phyloP scores from a whole-genome alignment of 129 eudicot genomes.

The Heracleum sosnowskyi region DNA sequence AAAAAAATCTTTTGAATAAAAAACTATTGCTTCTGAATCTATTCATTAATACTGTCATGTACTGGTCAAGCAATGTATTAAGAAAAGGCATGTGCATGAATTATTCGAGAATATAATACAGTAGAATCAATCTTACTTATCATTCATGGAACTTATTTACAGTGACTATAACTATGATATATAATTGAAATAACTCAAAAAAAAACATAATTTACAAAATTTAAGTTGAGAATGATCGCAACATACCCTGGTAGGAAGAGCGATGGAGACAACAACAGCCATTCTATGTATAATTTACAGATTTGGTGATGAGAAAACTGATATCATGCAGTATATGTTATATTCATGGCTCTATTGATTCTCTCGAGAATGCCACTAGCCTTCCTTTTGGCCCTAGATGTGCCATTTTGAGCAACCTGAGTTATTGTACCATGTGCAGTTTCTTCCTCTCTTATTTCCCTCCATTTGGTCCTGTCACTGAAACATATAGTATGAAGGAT shows the following conservation, averaged over 20 bases:
- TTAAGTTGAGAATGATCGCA: constrained; percentile 22
- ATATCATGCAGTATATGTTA: constrained; percentile 76
- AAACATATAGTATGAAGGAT: constrained; percentile 24
- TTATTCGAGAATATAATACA: constrained; percentile 14
- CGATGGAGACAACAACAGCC: constrained; percentile 4
- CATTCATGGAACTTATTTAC: too few species aligned
- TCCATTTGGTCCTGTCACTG: constrained; percentile 18
- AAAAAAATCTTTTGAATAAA: constrained; percentile 25
- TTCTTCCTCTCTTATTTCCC: constrained; percentile 25
- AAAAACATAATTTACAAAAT: constrained; percentile 45
- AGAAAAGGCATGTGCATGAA: constrained; percentile 30
- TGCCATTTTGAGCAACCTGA: constrained; percentile 21
- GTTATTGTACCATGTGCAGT: constrained; percentile 16
- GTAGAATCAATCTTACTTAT: constrained; percentile 11
- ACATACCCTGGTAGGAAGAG: constrained; percentile 17
- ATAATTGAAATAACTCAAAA: constrained; percentile 5
- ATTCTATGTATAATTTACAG: constrained; percentile 57
- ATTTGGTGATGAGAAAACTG: constrained; percentile 10
- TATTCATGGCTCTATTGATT: constrained; percentile 34
- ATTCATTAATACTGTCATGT: constrained; percentile 7
- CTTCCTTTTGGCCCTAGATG: constrained; percentile 32
- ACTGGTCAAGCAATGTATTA: constrained; percentile 10
- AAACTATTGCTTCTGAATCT: constrained; percentile 13
- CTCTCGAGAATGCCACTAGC: constrained; percentile 27
- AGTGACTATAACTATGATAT: constrained; percentile 34